Evolutionary conservation across 495 filamentous ascomycete genomes (phyloP), one percentile per base, ranked within the genome.

Genomic region (Aspergillus campestris): DNA sequence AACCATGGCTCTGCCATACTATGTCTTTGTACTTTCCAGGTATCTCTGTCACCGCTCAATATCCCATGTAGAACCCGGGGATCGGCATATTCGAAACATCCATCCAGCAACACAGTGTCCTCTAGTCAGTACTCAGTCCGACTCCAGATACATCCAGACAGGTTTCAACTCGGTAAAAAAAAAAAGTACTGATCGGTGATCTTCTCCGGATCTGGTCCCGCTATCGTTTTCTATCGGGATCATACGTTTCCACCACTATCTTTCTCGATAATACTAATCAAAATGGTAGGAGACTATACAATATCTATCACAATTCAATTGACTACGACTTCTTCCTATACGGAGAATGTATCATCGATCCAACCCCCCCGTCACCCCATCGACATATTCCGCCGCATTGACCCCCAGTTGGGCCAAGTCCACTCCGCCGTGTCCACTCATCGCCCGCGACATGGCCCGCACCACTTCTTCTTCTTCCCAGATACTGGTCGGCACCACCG

Each of bases 391-490:
- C 40, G 62, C 57, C n/a, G 65, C 70, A 56, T 43, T 61, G 32
- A 65, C 59, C 9, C 70, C 71, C 49, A 79, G 45, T 50, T 65
- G 60, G 7, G 55, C 64, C 47, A 80, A 42, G 62, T 81, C 71
- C 27, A 79, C 53, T 7, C 68, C 69, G 44, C 58, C 61, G 11
- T 68, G 59, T 2, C 67, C 69, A 13, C 62, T 64, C 65, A 78
- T 64, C 30, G 65, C 71, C 42, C 56, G 55, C 33, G 73, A 72
- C 58, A 78, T 71, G 36, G 70, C 72, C 44, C 69, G 64, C 53
- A 73, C 65, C 35, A 82, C 78, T 52, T 80, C 76, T 46, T 72
- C 65, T 49, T 80, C 70, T 50, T 79, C 74, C 70, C 70, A 73
- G 45, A 73, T 59, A 40, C 63, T 67, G 15, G 57, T 54, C 8